These are phyloP conservation scores for Gloeostereum incarnatum DNA, from an alignment of 768 basidiomycete species.

Conservation along the genomic window DNA sequence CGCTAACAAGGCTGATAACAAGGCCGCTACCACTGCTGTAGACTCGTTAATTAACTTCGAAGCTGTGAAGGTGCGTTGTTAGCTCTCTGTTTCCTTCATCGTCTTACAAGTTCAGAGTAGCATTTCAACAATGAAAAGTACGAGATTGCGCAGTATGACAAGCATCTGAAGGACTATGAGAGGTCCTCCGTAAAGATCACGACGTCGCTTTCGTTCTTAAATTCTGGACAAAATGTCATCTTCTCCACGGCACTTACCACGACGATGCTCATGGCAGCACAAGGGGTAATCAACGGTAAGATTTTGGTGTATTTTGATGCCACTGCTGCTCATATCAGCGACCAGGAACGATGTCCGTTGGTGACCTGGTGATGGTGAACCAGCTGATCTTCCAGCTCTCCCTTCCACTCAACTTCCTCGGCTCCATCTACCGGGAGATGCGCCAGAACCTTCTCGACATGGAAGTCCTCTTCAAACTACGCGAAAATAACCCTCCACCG, in stretches of 20 bases:
- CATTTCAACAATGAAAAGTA: constrained; percentile 96
- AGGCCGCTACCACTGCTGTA: constrained; percentile 87
- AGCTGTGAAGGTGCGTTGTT: constrained; percentile 77
- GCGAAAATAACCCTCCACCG: constrained; percentile 67
- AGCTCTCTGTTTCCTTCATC: background rate
- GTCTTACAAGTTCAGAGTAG: constrained; percentile 26
- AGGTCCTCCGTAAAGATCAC: constrained; percentile 91
- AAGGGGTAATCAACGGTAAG: constrained; percentile 86
- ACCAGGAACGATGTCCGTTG: constrained; percentile 92
- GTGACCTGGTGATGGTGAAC: constrained; percentile 98
- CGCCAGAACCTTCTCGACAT: constrained; percentile 95
- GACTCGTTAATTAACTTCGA: constrained; percentile 98
- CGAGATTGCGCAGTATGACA: constrained; percentile 89
- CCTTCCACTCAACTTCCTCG: constrained; percentile 93
- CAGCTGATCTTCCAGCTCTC: constrained; percentile 97
- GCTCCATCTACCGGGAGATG: constrained; percentile 95
- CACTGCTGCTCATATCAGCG: background rate
- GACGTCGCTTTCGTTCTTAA: constrained; percentile 86
- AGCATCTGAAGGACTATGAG: constrained; percentile 79
- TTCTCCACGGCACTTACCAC: constrained; percentile 89
- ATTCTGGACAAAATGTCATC: constrained; percentile 95
- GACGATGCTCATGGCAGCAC: constrained; percentile 95
- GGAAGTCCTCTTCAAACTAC: constrained; percentile 90
- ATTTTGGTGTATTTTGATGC: constrained; percentile 1
- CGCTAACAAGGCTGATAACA: constrained; percentile 95